Conservation (phyloP, 257 asterid species). For the Echites panduratus region DNA sequence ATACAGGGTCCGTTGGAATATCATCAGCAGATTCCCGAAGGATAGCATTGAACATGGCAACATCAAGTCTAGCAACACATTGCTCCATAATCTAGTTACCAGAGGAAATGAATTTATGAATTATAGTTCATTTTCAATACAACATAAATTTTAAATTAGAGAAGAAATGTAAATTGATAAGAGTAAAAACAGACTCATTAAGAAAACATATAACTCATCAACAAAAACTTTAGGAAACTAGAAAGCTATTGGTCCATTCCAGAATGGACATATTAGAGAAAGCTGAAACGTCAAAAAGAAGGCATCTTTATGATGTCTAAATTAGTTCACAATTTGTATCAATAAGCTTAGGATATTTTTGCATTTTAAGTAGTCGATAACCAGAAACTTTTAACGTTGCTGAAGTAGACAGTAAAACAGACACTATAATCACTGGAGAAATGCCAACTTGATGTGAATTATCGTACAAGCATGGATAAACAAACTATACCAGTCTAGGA, state of each 20-base stretch:
- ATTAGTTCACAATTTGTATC: too few species aligned
- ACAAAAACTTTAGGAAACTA: neutral
- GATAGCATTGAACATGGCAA: conserved; percentile 84
- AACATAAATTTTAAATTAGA: too few species aligned
- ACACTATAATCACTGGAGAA: neutral
- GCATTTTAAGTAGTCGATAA: too few species aligned
- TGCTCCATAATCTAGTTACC: conserved; percentile 73
- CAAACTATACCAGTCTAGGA: conserved; percentile 56
- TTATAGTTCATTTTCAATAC: neutral
- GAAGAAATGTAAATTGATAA: neutral
- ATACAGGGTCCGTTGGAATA: conserved; percentile 82
- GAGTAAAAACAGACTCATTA: neutral
- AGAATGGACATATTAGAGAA: neutral
- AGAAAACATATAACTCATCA: neutral
- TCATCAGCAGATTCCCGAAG: conserved; percentile 73
- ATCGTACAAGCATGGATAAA: conserved; percentile 7
- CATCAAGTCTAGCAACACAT: conserved; percentile 63
- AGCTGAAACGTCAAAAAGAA: neutral
- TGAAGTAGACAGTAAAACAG: neutral
- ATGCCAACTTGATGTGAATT: neutral
- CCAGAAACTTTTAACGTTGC: too few species aligned
- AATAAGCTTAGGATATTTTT: too few species aligned
- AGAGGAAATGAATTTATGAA: conserved; percentile 7
- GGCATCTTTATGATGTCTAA: too few species aligned
- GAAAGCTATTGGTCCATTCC: neutral